Percentiles rank a stretch among this genome's conserved stretches.
Evolutionary conservation across 73 alveolate species (phyloP).

Genomic region (Symbiodinium natans): DNA sequence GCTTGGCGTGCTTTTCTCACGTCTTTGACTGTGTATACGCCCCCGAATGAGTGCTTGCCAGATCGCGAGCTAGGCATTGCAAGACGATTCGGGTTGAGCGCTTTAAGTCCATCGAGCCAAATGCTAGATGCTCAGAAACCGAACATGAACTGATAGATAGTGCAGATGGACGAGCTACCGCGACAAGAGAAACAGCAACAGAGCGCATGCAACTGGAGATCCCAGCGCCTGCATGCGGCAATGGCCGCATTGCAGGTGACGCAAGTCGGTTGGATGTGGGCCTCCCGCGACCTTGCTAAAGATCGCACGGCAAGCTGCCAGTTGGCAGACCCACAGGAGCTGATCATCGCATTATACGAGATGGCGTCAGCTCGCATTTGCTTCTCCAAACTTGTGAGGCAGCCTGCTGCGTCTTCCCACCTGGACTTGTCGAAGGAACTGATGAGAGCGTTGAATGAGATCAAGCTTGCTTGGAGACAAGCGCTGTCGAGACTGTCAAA

Average conservation of each 20-base stretch:
- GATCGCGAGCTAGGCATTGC: too few relatives aligned
- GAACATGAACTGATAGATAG: too few relatives aligned
- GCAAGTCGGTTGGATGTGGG: too few relatives aligned
- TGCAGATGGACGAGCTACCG: too few relatives aligned
- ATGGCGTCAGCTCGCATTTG: neutral
- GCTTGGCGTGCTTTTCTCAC: too few relatives aligned
- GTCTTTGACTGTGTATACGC: too few relatives aligned
- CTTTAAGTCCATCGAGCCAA: too few relatives aligned
- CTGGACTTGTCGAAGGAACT: neutral
- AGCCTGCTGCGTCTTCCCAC: neutral
- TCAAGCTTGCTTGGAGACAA: neutral
- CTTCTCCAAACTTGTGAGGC: neutral
- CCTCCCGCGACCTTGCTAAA: neutral
- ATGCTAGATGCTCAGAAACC: too few relatives aligned
- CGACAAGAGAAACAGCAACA: too few relatives aligned
- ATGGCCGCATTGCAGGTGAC: neutral
- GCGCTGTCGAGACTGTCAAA: neutral
- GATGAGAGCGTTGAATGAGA: neutral
- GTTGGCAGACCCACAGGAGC: neutral
- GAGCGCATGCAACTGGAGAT: too few relatives aligned
- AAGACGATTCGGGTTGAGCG: too few relatives aligned
- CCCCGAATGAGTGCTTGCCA: too few relatives aligned
- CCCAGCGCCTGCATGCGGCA: neutral
- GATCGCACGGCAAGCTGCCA: neutral
- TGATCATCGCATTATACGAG: neutral